Conservation (phyloP, 208 protist species). For the Porcisia hertigi region DNA sequence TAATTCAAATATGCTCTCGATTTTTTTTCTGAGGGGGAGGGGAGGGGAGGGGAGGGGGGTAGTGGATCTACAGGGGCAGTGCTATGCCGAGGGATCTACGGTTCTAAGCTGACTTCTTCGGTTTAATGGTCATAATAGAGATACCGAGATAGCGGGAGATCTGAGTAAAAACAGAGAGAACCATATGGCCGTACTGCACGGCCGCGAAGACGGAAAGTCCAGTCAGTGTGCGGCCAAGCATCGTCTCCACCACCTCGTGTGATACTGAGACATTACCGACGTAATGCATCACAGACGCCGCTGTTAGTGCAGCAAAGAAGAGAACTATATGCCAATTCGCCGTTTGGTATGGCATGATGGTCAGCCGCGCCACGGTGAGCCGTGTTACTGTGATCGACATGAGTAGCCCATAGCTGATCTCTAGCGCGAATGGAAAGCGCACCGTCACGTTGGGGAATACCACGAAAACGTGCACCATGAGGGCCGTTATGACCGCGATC, state of each 20-base stretch:
- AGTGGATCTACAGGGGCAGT: background rate
- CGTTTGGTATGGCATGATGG: constrained; percentile 63
- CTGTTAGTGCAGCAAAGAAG: constrained; percentile 31
- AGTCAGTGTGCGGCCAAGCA: constrained; percentile 45
- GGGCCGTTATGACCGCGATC: constrained; percentile 36
- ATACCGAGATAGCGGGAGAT: constrained; percentile 55
- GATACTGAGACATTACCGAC: constrained; percentile 5
- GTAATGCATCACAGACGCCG: constrained; percentile 37
- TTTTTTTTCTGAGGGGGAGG: background rate
- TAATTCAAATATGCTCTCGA: too few species aligned
- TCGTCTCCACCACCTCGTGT: constrained; percentile 20
- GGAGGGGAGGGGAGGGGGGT: background rate
- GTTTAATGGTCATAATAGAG: constrained; percentile 61
- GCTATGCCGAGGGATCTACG: background rate
- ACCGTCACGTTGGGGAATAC: constrained; percentile 47
- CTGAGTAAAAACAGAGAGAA: constrained; percentile 62
- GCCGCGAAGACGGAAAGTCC: constrained; percentile 46
- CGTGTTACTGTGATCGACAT: constrained; percentile 74
- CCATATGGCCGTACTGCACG: constrained; percentile 72
- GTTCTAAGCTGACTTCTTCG: constrained; percentile 39
- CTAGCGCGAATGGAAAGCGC: constrained; percentile 66
- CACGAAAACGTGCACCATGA: constrained; percentile 55
- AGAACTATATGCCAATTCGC: constrained; percentile 47
- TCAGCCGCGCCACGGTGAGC: constrained; percentile 80
- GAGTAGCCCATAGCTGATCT: constrained; percentile 78